Conservation (phyloP, 2,329 filamentous ascomycete species). For the Colletotrichum sp. region DNA sequence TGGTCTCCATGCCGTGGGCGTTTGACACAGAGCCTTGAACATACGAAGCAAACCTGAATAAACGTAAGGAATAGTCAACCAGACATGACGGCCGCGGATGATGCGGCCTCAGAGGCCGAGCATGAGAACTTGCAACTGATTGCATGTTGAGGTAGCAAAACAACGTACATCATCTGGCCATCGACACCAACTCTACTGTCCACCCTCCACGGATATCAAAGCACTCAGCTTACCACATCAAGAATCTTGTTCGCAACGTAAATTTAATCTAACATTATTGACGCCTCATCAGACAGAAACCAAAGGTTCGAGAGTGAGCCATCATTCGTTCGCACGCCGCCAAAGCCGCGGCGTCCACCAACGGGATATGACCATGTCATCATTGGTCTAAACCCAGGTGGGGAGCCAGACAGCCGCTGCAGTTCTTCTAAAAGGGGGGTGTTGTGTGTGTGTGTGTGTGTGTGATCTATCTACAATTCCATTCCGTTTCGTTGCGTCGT, state of each 20-base stretch:
- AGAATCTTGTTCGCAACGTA: not conserved
- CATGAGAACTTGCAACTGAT: rapidly evolving
- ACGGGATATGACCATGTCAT: not conserved
- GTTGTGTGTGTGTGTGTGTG: not conserved
- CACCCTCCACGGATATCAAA: rapidly evolving
- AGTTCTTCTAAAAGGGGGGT: not conserved
- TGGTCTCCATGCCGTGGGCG: not conserved
- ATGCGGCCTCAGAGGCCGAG: rapidly evolving
- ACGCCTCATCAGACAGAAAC: not conserved
- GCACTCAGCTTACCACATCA: not conserved
- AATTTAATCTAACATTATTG: not conserved
- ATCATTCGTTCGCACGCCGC: not conserved
- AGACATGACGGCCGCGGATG: rapidly evolving
- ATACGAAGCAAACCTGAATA: not conserved
- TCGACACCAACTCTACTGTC: not conserved
- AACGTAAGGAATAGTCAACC: not conserved
- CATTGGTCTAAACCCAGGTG: not conserved
- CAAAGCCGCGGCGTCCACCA: not conserved
- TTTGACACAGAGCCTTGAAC: not conserved
- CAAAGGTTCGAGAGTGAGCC: not conserved
- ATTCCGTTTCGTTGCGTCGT: not conserved
- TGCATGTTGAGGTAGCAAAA: not conserved
- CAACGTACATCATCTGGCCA: not conserved
- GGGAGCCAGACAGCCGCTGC: not conserved
- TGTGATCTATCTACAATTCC: not conserved